These are phyloP conservation scores for Cylindrotheca fusiformis DNA, from an alignment of 108 stramenopile species.

Conservation along the genomic window DNA sequence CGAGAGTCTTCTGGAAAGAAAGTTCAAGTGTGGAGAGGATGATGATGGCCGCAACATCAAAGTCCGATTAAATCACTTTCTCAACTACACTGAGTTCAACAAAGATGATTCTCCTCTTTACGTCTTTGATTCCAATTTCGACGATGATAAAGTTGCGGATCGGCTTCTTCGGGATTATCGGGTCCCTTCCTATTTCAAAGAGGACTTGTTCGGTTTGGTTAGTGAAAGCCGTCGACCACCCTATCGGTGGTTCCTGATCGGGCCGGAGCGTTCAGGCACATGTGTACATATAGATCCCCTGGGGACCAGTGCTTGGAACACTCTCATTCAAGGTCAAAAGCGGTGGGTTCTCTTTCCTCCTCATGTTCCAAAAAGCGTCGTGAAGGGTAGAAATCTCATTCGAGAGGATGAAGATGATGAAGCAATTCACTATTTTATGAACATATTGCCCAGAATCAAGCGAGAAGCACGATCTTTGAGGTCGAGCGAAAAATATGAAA, in stretches of 20 bases:
- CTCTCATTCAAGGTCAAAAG: slow-evolving; percentile 88
- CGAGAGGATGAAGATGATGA: slow-evolving; percentile 94
- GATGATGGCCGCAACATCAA: slow-evolving; percentile 92
- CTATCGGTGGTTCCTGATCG: slow-evolving; percentile 96
- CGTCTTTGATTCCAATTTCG: slow-evolving; percentile 94
- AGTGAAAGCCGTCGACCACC: slow-evolving; percentile 94
- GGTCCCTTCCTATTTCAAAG: slow-evolving; percentile 90
- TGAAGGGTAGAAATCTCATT: slow-evolving; percentile 79
- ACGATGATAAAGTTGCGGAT: slow-evolving; percentile 71
- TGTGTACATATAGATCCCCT: slow-evolving; percentile 96
- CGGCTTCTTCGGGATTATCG: slow-evolving; percentile 61
- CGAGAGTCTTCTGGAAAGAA: slow-evolving; percentile 38
- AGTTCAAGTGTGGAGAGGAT: slow-evolving; percentile 97
- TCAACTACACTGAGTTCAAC: slow-evolving; percentile 76
- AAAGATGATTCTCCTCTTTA: slow-evolving; percentile 97
- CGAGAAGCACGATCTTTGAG: slow-evolving; percentile 50
- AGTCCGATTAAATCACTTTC: slow-evolving; percentile 89
- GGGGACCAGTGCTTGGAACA: slow-evolving; percentile 98
- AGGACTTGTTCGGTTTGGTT: slow-evolving; percentile 92
- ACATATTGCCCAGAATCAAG: slow-evolving; percentile 90
- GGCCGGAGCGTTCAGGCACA: slow-evolving; percentile 91
- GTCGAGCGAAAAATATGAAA: slow-evolving; percentile 39
- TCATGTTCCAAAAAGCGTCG: slow-evolving; percentile 74
- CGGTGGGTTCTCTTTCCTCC: slow-evolving; percentile 99
- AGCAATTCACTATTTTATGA: slow-evolving; percentile 95